These are phyloP conservation scores for Lactarius sanguifluus DNA, from an alignment of 768 basidiomycete genomes.

Conservation along the genomic window DNA sequence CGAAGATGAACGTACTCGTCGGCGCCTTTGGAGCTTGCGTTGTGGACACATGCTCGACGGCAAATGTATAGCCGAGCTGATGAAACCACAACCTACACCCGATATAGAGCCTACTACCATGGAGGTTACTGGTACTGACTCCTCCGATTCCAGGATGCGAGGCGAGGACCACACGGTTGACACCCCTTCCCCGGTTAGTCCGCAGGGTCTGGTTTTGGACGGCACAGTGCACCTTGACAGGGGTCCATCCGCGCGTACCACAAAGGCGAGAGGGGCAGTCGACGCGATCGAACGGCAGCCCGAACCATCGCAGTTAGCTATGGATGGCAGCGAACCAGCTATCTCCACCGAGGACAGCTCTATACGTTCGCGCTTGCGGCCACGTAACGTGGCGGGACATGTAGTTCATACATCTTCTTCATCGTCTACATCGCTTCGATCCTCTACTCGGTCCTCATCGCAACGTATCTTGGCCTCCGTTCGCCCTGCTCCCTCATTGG, in stretches of 20 bases:
- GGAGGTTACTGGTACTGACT: background rate
- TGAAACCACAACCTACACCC: conserved; percentile 41
- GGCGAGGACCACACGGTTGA: conserved; percentile 2
- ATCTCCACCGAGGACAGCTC: conserved; percentile 6
- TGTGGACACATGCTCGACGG: conserved; percentile 82
- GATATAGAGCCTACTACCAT: background rate
- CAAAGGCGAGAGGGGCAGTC: background rate
- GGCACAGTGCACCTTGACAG: background rate
- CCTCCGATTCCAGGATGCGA: background rate
- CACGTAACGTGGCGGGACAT: conserved; percentile 24
- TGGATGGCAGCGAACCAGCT: background rate
- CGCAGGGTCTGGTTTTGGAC: background rate
- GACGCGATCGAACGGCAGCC: conserved; percentile 2
- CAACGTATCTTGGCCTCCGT: background rate
- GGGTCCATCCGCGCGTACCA: background rate
- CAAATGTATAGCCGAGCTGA: conserved; percentile 63
- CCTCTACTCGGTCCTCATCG: background rate
- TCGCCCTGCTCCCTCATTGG: background rate
- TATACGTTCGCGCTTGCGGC: conserved; percentile 28
- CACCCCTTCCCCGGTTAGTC: background rate
- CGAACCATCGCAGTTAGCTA: conserved; percentile 4
- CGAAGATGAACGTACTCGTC: conserved; percentile 42
- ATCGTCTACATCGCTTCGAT: background rate
- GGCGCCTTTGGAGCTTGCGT: conserved; percentile 66
- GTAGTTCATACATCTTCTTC: conserved; percentile 12